Base-by-base conservation (phyloP, 176 grass and related monocot genomes). In the Eragrostis nindensis region DNA sequence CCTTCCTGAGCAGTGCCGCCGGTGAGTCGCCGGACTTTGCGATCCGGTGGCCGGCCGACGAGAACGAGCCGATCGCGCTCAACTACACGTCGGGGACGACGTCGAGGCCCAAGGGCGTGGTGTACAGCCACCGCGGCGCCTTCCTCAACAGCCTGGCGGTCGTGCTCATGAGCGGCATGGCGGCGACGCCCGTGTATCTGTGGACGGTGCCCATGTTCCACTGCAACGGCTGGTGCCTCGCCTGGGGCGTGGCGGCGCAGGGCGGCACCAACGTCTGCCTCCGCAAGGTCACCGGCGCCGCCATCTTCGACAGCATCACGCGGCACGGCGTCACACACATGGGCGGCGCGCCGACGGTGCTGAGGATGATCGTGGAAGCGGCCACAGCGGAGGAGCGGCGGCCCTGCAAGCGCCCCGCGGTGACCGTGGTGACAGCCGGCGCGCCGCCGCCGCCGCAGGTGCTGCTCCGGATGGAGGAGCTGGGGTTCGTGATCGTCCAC, bases 121-220 rank as follows among this genome's bases (percentile, higher is more conserved):
- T 95, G 78, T 95, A 95, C 76, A 93, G 26, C 62, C 95, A 93
- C 80, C 86, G 90, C 18, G 90, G 92, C 2, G 86, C 86, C 13
- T 98, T 91, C 81, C 86, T 95, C 3, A 98, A 91, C 68, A 29
- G 74, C 60, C 78, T 98, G 3, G 77, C 88, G 1, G 1, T 86
- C 0, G 77, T 98, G 50, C 78, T 98, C 12, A 26, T 86, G 1
- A 88, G 66, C 66, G 84, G 82, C 68, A 88, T 95, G 68, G 9
- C 71, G 30, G 52, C 86, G 30, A 70, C 65, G 88, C 88, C 88
- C 2, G 90, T 98, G 21, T 91, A 91, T 80, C 82, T 98, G 46
- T 93, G 95, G 90, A 86, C 86, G 18, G 90, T 98, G 61, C 95
- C 90, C 48, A 93, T 98, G 88, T 98, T 98, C 82, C 92, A 98